phyloP scores from a whole-genome alignment of 768 basidiomycete genomes.

The Suillus cothurnatus region DNA sequence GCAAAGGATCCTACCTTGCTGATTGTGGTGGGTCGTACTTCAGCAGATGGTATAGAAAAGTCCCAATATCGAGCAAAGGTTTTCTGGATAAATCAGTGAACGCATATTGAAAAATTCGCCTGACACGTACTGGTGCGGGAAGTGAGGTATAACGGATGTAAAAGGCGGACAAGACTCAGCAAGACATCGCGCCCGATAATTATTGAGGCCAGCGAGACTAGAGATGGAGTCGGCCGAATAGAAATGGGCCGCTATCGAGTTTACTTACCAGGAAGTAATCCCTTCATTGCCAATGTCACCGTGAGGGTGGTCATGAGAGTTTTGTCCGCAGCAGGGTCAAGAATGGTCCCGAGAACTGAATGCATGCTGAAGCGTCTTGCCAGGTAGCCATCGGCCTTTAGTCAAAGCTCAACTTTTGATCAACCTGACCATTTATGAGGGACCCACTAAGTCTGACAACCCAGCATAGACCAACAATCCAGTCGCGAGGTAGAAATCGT shows the following conservation, averaged over 20 bases:
- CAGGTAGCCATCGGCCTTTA: slow-evolving; percentile 87
- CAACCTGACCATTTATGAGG: slow-evolving; percentile 11
- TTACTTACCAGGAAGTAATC: slow-evolving; percentile 76
- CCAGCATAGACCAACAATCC: slow-evolving; percentile 87
- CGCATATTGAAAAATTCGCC: slow-evolving; percentile 4
- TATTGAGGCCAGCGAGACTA: slow-evolving; percentile 83
- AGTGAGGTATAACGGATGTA: slow-evolving; percentile 92
- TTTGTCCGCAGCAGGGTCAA: slow-evolving; percentile 98
- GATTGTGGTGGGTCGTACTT: slow-evolving; percentile 90
- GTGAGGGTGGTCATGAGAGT: slow-evolving; percentile 92
- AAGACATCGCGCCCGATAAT: slow-evolving; percentile 90
- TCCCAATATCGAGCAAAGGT: slow-evolving; percentile 95
- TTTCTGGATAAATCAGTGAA: slow-evolving; percentile 55
- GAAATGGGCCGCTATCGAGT: not conserved
- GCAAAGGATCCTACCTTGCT: slow-evolving; percentile 66
- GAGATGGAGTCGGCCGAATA: not conserved
- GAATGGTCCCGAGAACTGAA: slow-evolving; percentile 91
- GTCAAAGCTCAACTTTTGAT: slow-evolving; percentile 5
- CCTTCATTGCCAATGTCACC: slow-evolving; percentile 80
- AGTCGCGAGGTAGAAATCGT: slow-evolving; percentile 80
- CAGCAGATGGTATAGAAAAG: slow-evolving; percentile 92
- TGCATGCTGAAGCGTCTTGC: slow-evolving; percentile 86
- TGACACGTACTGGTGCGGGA: slow-evolving; percentile 67
- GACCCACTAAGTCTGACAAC: slow-evolving; percentile 84
- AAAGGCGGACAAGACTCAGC: slow-evolving; percentile 85